Conservation (phyloP, 768 basidiomycete genomes). For the Crucibulum laeve region DNA sequence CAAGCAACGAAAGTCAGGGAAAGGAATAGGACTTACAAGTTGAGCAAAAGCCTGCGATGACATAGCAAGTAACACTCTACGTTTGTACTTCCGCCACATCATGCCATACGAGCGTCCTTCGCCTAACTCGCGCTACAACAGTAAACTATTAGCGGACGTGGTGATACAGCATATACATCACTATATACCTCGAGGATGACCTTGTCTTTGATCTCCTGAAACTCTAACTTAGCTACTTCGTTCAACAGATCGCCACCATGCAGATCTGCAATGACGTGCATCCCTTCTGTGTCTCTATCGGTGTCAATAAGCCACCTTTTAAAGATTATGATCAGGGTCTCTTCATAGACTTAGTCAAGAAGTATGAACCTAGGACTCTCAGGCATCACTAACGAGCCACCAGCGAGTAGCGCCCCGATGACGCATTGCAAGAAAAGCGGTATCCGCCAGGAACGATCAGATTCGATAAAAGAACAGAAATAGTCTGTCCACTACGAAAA, state of each 20-base stretch:
- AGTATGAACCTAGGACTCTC: conserved; percentile 70
- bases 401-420: conserved; percentile 71
- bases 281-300: conserved; percentile 77
- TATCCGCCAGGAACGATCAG: conserved; percentile 79
- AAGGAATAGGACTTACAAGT: conserved; percentile 50
- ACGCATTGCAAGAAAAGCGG: conserved; percentile 80
- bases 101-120: conserved; percentile 71
- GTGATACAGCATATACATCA: not conserved
- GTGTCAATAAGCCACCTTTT: conserved; percentile 86
- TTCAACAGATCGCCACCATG: conserved; percentile 79
- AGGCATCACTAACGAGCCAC: conserved; percentile 77
- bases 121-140: conserved; percentile 66
- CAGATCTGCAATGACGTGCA: conserved; percentile 83
- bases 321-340: not conserved
- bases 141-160: not conserved
- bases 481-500: conserved; percentile 78
- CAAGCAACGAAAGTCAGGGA: conserved; percentile 2
- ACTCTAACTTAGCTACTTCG: conserved; percentile 73
- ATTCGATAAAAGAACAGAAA: conserved; percentile 80
- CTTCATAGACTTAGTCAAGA: not conserved
- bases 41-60: conserved; percentile 95
- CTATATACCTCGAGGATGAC: conserved; percentile 60
- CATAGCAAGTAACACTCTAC: conserved; percentile 89
- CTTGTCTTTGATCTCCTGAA: conserved; percentile 82
- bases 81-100: conserved; percentile 88